phyloP scores from a whole-genome alignment of 2,329 filamentous ascomycete genomes.

The Bipolaris cookei region DNA sequence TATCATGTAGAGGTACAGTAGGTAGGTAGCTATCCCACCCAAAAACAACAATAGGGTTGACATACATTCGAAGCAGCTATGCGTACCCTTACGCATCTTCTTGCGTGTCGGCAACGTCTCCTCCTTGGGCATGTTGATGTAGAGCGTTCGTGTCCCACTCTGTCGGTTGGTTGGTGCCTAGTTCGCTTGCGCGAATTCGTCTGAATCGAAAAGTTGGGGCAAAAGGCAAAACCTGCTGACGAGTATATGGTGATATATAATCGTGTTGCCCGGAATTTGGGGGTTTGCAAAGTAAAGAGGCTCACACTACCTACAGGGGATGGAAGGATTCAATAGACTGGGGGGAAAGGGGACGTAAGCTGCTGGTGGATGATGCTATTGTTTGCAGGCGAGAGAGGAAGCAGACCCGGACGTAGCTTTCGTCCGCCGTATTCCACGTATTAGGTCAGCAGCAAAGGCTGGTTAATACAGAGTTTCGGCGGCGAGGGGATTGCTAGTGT shows the following conservation, averaged over 20 bases:
- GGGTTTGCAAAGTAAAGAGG: background rate
- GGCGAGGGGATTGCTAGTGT: conserved; percentile 13
- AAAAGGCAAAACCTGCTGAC: conserved; percentile 9
- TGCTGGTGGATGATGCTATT: conserved; percentile 1
- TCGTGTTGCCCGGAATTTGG: background rate
- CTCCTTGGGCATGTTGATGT: conserved; percentile 46
- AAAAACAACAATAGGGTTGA: conserved; percentile 21
- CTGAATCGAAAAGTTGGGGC: conserved; percentile 15
- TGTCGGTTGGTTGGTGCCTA: conserved; percentile 7
- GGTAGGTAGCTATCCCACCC: conserved; percentile 3
- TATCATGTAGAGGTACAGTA: background rate
- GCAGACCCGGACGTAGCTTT: conserved; percentile 17
- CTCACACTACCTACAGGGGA: background rate
- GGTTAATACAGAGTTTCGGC: conserved; percentile 16
- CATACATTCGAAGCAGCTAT: conserved; percentile 55
- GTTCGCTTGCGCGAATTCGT: conserved; percentile 29
- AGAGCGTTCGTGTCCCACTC: conserved; percentile 11
- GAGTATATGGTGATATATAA: conserved; percentile 15
- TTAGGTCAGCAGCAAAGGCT: conserved; percentile 22
- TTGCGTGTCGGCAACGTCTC: conserved; percentile 44
- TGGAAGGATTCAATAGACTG: background rate
- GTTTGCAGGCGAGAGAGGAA: conserved; percentile 9
- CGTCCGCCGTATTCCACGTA: conserved; percentile 19
- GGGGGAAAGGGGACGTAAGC: conserved; percentile 14
- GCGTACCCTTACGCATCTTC: conserved; percentile 54